A percentile compares a stretch with the other conserved stretches of the same genome.
These are phyloP conservation scores for Pichia ethanolica DNA, from an alignment of 805 yeast species.

Conservation along the genomic window DNA sequence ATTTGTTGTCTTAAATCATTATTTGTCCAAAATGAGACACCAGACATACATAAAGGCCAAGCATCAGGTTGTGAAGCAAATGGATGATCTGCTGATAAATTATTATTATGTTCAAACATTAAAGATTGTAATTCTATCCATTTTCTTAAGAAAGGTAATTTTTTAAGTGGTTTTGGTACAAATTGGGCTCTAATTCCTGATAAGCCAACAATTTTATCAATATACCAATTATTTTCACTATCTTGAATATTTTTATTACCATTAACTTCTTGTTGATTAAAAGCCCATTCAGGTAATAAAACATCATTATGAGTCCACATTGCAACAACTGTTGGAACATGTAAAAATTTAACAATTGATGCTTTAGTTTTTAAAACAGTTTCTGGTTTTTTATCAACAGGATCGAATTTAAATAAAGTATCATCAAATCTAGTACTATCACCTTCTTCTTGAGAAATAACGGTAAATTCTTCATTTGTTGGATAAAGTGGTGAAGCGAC, in stretches of 20 bases:
- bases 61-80: conserved; percentile 86
- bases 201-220: conserved; percentile 63
- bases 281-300: conserved; percentile 92
- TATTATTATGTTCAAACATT: conserved; percentile 92
- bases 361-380: conserved; percentile 61
- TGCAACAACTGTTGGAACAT: conserved; percentile 82
- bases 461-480: conserved; percentile 90
- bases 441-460: conserved; percentile 57
- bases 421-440: conserved; percentile 47
- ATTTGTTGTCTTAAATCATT: conserved; percentile 61
- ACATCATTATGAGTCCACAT: conserved; percentile 89
- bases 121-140: conserved; percentile 82
- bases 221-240: conserved; percentile 61
- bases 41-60: conserved; percentile 87
- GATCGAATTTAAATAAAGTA: conserved; percentile 71
- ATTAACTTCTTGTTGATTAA: conserved; percentile 84
- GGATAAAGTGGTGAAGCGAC: conserved; percentile 91
- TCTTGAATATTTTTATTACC: conserved; percentile 82
- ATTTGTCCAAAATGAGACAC: conserved; percentile 95
- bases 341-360: conserved; percentile 62
- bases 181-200: conserved; percentile 56
- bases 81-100: conserved; percentile 82
- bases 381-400: conserved; percentile 44
- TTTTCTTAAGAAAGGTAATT: conserved; percentile 69
- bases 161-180: conserved; percentile 55